Evolutionary conservation across 345 rosid species (phyloP), one percentile per base, ranked within the genome.

Genomic region (Combretum micranthum): DNA sequence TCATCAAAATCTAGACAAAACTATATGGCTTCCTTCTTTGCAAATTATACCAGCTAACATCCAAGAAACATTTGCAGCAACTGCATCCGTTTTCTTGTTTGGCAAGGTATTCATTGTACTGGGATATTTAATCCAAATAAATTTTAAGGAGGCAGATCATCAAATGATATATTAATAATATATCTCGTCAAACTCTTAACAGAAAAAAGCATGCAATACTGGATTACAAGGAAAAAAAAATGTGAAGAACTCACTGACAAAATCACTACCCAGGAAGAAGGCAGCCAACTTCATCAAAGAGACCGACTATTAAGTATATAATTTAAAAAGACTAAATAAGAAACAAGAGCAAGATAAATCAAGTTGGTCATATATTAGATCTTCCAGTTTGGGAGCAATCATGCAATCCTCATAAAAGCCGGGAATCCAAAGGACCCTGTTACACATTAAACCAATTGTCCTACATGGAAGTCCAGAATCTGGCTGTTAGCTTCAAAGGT

Each of bases 401-500:
- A 57, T 55, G 49, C 60, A 51, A 60, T 68, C 63, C 63, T 72
- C 63, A 57, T 53, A 72, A 66, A 69, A 67, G 71, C 82, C 76
- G 68, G 69, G 77, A n/a, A 59, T 66, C 71, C 59, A 61, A 63
- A 68, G 72, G 69, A 75, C 82, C 95, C 98, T 88, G 90, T 86
- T 74, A 84, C 89, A 86, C 83, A 88, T 88, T 72, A 80, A 91
- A 88, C 78, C 92, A 91, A 87, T 77, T 76, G 85, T 85, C 87
- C 72, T 69, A 74, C 60, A 80, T 79, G 79, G 82, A 81, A 83
- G 84, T 81, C 82, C 82, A 72, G 84, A 73, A 79, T 85, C 89
- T 77, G 90, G 88, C 84, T 78, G 80, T 86, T 88, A 85, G 83
- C 95, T 80, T 80, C 96, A 72, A 80, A 81, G 87, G 83, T 92